phyloP scores from a whole-genome alignment of 73 alveolate species.

The Paramecium pentaurelia region DNA sequence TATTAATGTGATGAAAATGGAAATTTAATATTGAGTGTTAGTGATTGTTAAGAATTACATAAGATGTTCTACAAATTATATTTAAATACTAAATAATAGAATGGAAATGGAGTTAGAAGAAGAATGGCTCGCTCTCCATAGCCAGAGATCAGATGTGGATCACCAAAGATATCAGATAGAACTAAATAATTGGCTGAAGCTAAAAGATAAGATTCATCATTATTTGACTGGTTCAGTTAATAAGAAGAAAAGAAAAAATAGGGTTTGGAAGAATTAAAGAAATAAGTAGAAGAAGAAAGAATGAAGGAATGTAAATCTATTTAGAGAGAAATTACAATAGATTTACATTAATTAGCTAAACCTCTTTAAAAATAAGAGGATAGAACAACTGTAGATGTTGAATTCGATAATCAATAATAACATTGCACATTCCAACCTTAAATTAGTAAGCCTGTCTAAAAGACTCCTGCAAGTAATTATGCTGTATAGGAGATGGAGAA shows the following conservation, averaged over 20 bases:
- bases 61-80: neutral
- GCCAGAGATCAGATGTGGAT: conserved; percentile 5
- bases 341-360: neutral
- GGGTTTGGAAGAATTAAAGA: neutral
- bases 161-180: conserved; percentile 6
- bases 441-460: neutral
- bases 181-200: neutral
- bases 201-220: neutral
- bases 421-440: conserved; percentile 45
- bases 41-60: conserved; percentile 21
- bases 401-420: neutral
- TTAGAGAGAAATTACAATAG: neutral
- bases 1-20: conserved; percentile 42
- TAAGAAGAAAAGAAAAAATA: conserved; percentile 4
- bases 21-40: neutral
- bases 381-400: conserved; percentile 26
- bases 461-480: neutral
- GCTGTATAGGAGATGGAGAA: neutral
- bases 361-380: conserved; percentile 24
- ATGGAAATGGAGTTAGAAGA: conserved; percentile 39
- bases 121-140: conserved; percentile 21
- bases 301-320: conserved; percentile 30
- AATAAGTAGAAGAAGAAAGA: neutral
- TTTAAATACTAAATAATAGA: neutral
- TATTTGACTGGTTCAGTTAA: conserved; percentile 12